Percentiles rank a stretch among this genome's conserved stretches.
Evolutionary conservation across 2,329 filamentous ascomycete species (phyloP).

Genomic region (Hymenoscyphus albidus): DNA sequence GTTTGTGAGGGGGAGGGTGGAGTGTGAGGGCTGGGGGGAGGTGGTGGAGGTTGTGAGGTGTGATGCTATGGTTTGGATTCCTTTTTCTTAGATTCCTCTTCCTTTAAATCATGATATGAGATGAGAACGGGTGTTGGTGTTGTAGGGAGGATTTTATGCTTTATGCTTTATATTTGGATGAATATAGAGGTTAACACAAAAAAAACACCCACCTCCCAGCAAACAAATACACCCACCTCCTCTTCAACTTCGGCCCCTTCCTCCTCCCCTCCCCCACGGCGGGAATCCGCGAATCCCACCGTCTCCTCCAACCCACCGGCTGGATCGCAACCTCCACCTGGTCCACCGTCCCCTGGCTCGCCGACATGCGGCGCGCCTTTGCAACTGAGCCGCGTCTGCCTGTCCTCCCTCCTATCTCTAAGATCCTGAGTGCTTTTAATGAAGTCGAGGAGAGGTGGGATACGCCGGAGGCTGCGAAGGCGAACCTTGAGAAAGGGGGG

Average conservation of each 20-base stretch:
- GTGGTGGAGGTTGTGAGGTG: background rate
- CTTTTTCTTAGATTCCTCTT: background rate
- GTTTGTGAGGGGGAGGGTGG: background rate
- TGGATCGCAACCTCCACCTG: background rate
- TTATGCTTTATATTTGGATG: background rate
- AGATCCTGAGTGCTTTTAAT: background rate
- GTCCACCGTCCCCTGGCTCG: background rate
- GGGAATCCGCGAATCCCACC: background rate
- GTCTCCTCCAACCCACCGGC: background rate
- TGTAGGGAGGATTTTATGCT: background rate
- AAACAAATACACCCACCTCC: background rate
- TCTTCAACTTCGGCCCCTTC: background rate
- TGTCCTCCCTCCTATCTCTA: background rate
- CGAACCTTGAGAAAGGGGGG: background rate
- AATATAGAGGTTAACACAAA: background rate
- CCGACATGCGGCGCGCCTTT: background rate
- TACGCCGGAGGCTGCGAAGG: background rate
- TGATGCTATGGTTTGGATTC: background rate
- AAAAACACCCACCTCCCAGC: background rate
- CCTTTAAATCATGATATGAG: too few species aligned
- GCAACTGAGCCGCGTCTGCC: background rate
- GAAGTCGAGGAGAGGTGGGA: background rate
- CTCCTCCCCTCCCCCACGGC: background rate
- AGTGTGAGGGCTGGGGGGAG: background rate
- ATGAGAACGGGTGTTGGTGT: too few species aligned